Evolutionary conservation across 2,329 filamentous ascomycete species (phyloP), one percentile per base, ranked within the genome.

Genomic region (Hymenoscyphus occultus): DNA sequence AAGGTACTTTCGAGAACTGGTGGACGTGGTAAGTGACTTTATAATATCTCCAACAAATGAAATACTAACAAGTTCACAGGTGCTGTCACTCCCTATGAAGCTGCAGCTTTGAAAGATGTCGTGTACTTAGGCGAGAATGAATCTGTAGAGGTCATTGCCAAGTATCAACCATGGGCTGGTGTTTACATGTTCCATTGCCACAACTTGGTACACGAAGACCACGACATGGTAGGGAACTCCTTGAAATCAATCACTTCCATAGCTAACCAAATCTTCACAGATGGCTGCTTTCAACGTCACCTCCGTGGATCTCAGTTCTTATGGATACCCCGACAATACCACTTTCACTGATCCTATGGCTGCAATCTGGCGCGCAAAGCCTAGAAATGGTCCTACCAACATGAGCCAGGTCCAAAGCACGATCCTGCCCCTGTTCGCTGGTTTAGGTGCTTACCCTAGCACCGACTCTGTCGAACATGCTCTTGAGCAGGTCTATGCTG

Each of bases 81-180:
- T 32, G 35, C 60, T 13, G 60, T 62, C 7, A 51, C 54, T 13
- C 32, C 48, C 5, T 62, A 62, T 31, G 51, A 62, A 57, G 35
- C 60, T 28, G 60, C 60, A 56, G 60, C 60, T 7, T 19, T 62
- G 3, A 62, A 62, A 45, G 60, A 62, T 5, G 60, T 62, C 1
- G 60, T 62, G 7, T 62, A 62, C 39, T 42, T 62, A 2, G 42
- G 40, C 31, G 35, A 62, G 22, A 48, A 54, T 60, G 84, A 87
- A 74, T 80, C 75, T 0, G 81, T 83, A 12, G 76, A 78, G 4
- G 82, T 84, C 0, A 77, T 83, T 48, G 83, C 82, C 1, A 77
- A 80, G 68, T 85, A 81, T 70, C 79, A 79, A 5, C 83, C 83
- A 0, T 84, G 80, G 79, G 80, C 82, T 61, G 85, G 84, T 12